Conservation (phyloP, 768 basidiomycete species). For the Daedaleopsis nitida region DNA sequence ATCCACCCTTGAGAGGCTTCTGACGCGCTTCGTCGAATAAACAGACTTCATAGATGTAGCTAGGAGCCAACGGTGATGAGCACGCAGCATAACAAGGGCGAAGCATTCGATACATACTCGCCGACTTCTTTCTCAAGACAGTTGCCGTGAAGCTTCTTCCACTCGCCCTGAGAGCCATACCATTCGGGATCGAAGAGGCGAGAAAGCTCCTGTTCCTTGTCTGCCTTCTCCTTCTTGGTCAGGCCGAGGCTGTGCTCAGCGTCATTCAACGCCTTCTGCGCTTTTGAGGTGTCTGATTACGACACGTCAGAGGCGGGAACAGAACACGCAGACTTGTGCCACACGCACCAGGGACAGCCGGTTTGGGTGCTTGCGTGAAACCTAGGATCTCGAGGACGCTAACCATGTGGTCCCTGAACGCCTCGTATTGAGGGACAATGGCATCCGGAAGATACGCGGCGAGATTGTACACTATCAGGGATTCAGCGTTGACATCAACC, state of each 20-base stretch:
- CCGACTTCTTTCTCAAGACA: conserved; percentile 85
- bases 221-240: conserved; percentile 53
- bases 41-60: conserved; percentile 94
- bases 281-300: conserved; percentile 54
- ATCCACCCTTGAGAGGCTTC: conserved; percentile 81
- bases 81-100: background rate
- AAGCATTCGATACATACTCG: conserved; percentile 63
- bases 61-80: conserved; percentile 31
- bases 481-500: background rate
- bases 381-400: conserved; percentile 68
- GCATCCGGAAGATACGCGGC: conserved; percentile 86
- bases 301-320: background rate
- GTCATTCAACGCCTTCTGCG: conserved; percentile 61
- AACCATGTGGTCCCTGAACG: conserved; percentile 58
- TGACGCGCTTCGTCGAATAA: conserved; percentile 88
- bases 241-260: conserved; percentile 62
- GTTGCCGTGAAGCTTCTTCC: conserved; percentile 88
- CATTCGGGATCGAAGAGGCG: conserved; percentile 66
- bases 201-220: conserved; percentile 56
- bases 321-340: background rate
- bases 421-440: conserved; percentile 71
- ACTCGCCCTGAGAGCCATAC: conserved; percentile 85
- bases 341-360: conserved; percentile 43
- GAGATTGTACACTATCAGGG: conserved; percentile 68
- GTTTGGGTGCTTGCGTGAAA: conserved; percentile 44